These are phyloP conservation scores for Ganoderma lucidum DNA, from an alignment of 1,284 basidiomycete species.

Conservation along the genomic window DNA sequence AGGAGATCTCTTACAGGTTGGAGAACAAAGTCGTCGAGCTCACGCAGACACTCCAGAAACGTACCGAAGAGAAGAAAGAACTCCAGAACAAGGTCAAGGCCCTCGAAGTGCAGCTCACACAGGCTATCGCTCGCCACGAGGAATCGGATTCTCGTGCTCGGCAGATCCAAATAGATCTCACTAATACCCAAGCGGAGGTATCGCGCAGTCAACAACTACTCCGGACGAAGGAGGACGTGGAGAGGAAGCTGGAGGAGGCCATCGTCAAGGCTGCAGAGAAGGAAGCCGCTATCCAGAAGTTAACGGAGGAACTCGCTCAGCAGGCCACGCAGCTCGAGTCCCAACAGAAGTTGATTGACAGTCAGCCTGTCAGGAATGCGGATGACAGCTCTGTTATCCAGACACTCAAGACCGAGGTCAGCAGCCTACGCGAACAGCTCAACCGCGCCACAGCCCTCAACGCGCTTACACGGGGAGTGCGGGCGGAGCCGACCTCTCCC, in stretches of 20 bases:
- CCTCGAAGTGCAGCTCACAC: constrained; percentile 86
- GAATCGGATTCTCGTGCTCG: constrained; percentile 86
- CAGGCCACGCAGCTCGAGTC: constrained; percentile 84
- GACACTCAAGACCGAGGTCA: constrained; percentile 92
- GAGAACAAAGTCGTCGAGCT: constrained; percentile 99
- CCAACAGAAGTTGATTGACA: constrained; percentile 76
- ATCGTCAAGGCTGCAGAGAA: constrained; percentile 82
- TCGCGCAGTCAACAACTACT: constrained; percentile 83
- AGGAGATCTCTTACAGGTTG: constrained; percentile 97
- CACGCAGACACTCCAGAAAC: constrained; percentile 93
- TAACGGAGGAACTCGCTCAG: constrained; percentile 80
- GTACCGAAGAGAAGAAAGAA: constrained; percentile 93
- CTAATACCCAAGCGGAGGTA: constrained; percentile 78
- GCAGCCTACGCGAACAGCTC: constrained; percentile 92
- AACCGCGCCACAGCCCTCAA: constrained; percentile 93
- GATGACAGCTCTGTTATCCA: constrained; percentile 89
- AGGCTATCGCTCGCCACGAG: constrained; percentile 89
- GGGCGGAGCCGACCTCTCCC: constrained; percentile 81
- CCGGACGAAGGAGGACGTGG: constrained; percentile 81
- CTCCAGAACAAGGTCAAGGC: constrained; percentile 79
- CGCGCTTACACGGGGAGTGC: constrained; percentile 75
- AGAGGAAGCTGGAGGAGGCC: constrained; percentile 83
- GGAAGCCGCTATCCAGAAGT: constrained; percentile 83
- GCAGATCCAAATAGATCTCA: constrained; percentile 77
- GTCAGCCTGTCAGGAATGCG: constrained; percentile 65